Evolutionary conservation across 2,329 filamentous ascomycete species (phyloP).

Genomic region (Chaetomiaceae sp.): DNA sequence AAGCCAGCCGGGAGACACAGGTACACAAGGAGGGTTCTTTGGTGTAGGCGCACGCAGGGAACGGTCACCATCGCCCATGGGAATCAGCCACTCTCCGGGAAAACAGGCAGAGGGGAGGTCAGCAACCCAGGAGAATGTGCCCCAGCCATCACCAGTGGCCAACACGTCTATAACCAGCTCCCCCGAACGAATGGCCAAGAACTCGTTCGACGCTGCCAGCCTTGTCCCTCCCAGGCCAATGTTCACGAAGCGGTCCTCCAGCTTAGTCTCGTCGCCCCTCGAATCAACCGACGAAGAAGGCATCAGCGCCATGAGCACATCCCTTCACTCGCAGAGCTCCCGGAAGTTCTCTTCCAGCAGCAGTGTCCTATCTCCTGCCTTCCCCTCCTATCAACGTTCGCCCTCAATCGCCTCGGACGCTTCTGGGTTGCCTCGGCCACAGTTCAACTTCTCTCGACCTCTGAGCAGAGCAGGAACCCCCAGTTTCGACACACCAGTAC

Average conservation of each 20-base stretch:
- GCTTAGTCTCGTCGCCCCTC: slow-evolving; percentile 58
- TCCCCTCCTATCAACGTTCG: slow-evolving; percentile 64
- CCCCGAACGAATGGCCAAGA: slow-evolving; percentile 41
- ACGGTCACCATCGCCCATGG: slow-evolving; percentile 53
- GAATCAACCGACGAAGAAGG: slow-evolving; percentile 69
- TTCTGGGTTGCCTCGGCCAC: slow-evolving; percentile 67
- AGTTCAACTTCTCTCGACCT: slow-evolving; percentile 92
- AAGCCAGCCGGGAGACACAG: slow-evolving; percentile 37
- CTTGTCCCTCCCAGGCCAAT: slow-evolving; percentile 48
- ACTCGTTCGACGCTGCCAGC: slow-evolving; percentile 47
- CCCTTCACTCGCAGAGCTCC: slow-evolving; percentile 60
- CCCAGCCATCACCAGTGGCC: slow-evolving; percentile 34
- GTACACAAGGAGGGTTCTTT: slow-evolving; percentile 42
- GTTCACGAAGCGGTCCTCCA: slow-evolving; percentile 52
- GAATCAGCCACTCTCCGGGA: slow-evolving; percentile 29
- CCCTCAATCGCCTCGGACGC: slow-evolving; percentile 81
- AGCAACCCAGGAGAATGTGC: slow-evolving; percentile 32
- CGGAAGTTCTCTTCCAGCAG: slow-evolving; percentile 75
- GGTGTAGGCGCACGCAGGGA: slow-evolving; percentile 55
- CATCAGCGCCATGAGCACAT: slow-evolving; percentile 48
- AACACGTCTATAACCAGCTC: slow-evolving; percentile 37
- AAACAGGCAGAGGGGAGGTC: slow-evolving; percentile 22
- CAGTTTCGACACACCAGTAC: slow-evolving; percentile 51
- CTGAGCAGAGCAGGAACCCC: slow-evolving; percentile 69
- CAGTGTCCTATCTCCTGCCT: slow-evolving; percentile 52